phyloP scores from a whole-genome alignment of 805 yeast genomes.

The Candida patagonica region DNA sequence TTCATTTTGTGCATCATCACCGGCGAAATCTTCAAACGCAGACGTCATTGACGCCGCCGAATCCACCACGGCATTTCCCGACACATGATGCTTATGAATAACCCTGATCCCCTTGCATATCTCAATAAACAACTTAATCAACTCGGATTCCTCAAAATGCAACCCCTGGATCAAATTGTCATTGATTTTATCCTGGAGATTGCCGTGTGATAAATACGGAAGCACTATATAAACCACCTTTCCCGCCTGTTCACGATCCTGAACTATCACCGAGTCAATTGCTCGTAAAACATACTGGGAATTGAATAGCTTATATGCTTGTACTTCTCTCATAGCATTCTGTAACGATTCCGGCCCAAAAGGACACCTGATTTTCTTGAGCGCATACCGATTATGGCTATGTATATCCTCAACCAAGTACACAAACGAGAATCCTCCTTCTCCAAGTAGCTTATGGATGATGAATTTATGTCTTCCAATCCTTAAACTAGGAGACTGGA shows the following conservation, averaged over 20 bases:
- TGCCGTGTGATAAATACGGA: constrained; percentile 66
- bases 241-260: constrained; percentile 62
- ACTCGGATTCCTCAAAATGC: constrained; percentile 51
- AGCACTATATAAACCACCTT: constrained; percentile 68
- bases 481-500: constrained; percentile 43
- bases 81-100: constrained; percentile 47
- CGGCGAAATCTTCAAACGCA: neutral
- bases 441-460: constrained; percentile 70
- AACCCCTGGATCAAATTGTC: constrained; percentile 47
- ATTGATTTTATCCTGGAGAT: constrained; percentile 75
- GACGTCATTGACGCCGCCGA: constrained; percentile 6
- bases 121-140: constrained; percentile 54
- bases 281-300: constrained; percentile 55
- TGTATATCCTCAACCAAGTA: constrained; percentile 52
- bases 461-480: constrained; percentile 56
- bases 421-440: constrained; percentile 83
- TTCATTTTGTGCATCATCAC: constrained; percentile 8
- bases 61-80: constrained; percentile 4
- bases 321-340: constrained; percentile 68
- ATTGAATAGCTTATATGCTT: constrained; percentile 62
- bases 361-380: constrained; percentile 82
- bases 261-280: constrained; percentile 61
- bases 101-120: constrained; percentile 65
- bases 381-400: constrained; percentile 46
- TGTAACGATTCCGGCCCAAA: constrained; percentile 71